Evolutionary conservation across 495 filamentous ascomycete species (phyloP), one percentile per base, ranked within the genome.

Genomic region (Bacidia rubella): DNA sequence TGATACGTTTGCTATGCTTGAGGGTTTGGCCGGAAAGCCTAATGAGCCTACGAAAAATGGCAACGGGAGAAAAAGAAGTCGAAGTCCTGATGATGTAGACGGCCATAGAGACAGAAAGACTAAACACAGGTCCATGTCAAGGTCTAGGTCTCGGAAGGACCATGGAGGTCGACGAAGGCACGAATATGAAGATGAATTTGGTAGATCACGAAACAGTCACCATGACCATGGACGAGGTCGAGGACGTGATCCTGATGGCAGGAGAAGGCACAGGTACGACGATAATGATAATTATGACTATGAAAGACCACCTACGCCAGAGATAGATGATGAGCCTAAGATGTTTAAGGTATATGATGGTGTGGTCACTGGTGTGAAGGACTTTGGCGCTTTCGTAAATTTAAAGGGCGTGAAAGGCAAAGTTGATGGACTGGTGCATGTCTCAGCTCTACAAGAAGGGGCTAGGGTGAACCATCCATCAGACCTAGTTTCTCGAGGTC

Each of bases 331-430:
- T 45, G 68, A 78, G 5, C 89, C 90, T 0, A 70, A 86, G 22
- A 66, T 95, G 12, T 85, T 81, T 74, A 98, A 98, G 64, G 69
- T 94, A 0, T 98, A 98, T 62, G 79, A 87, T 60, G 92, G 92
- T 15, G 79, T 80, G 54, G 83, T 97, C 40, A 95, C 87, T 2
- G 88, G 89, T 0, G 73, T 97, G 26, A 96, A 95, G 63, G 86
- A 95, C 57, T 98, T 96, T 68, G 92, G 92, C 29, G 87, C 83
- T 11, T 98, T 98, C 65, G 89, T 98, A 47, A 96, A 90, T 59
- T 67, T 98, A n/a, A 72, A 79, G 59, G 86, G 87, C 22, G 82
- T 98, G 2, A 80, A 74, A 63, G 87, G 90, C 15, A 93, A 88
- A 62, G 83, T 93, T 21, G 90, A 95, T 60, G 92, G 92, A 2